Evolutionary conservation across 345 rosid genomes (phyloP).

Genomic region (Camelina laxa): DNA sequence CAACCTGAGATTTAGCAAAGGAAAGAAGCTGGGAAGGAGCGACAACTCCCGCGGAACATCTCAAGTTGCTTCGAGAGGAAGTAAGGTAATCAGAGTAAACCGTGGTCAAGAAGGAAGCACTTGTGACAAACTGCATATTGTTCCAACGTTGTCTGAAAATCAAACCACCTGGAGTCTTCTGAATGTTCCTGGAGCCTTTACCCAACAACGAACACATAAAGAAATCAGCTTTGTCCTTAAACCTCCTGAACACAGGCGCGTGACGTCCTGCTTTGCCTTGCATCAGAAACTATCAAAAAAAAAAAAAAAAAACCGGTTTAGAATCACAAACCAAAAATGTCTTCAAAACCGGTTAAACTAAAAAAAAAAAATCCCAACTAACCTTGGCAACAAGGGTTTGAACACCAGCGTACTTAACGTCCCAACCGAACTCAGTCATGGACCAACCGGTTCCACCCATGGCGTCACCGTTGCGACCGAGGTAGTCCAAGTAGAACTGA

Average conservation of each 20-base stretch:
- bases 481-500: slow-evolving; percentile 75
- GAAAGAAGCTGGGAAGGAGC: slow-evolving; percentile 69
- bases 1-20: slow-evolving; percentile 92
- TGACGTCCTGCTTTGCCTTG: slow-evolving; percentile 82
- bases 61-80: slow-evolving; percentile 63
- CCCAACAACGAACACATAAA: slow-evolving; percentile 90
- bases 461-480: slow-evolving; percentile 78
- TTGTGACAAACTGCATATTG: slow-evolving; percentile 95
- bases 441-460: slow-evolving; percentile 95
- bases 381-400: slow-evolving; percentile 96
- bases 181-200: slow-evolving; percentile 63
- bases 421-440: slow-evolving; percentile 98
- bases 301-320: slow-evolving; percentile 16
- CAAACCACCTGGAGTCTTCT: slow-evolving; percentile 93
- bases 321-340: slow-evolving; percentile 1
- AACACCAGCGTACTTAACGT: slow-evolving; percentile 95
- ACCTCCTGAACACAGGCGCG: slow-evolving; percentile 70
- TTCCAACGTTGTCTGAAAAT: slow-evolving; percentile 92
- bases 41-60: slow-evolving; percentile 67
- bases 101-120: slow-evolving; percentile 76
- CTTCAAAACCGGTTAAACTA: slow-evolving; percentile 9
- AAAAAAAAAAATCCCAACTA: slow-evolving; percentile 14
- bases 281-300: slow-evolving; percentile 69
- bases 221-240: slow-evolving; percentile 83
- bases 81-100: slow-evolving; percentile 88